Base-by-base conservation (phyloP, 1,139 yeast genomes). In the Hansenula anomala region DNA sequence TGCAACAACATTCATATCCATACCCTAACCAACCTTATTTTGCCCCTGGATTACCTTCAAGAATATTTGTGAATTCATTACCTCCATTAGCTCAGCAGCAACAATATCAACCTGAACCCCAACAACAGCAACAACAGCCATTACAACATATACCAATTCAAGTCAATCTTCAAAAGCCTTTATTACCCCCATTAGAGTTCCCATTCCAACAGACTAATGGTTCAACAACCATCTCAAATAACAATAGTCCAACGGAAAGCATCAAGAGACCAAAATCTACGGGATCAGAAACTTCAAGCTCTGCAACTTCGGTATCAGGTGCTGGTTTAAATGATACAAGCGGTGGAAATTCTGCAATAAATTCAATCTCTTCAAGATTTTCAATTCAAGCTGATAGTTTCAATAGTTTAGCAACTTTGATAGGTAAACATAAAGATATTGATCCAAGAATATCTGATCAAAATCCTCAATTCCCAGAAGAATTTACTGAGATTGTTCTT, bases 401-500 rank as follows among this genome's bases (percentile, higher is more conserved):
- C 24, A 46, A 43, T 9, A 36, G 45, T 13, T 22, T 49, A 17
- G 33, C 41, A 3, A 45, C 49, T 4, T 22, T 47, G 18, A 31
- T 49, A 27, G 45, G 39, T 28, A 42, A 43, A 2, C 51, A 49
- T 31, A 38, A 42, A 33, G 53, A 49, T 20, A 43, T 41, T 6
- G 36, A 33, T 19, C 45, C 45, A 17, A 24, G 41, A n/a, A 18
- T 20, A 6, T 16, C 28, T 3, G 45, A 45, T 32, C 12, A 47
- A 24, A 50, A 49, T 30, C 39, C 37, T 15, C 34, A 48, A 2
- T 40, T 32, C 23, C 34, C 34, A 8, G 28, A 32, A 49, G 12
- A 36, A 40, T 24, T 34, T 44, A 11, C 52, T 48, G 53, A 49
- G 32, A 49, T 53, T 23, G 42, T 42, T 1, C 26, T 53, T 3